A percentile compares a stretch with the other conserved stretches of the same genome.
Conservation (phyloP, 192 early-diverging fungal genomes). For the Podila horticola region DNA sequence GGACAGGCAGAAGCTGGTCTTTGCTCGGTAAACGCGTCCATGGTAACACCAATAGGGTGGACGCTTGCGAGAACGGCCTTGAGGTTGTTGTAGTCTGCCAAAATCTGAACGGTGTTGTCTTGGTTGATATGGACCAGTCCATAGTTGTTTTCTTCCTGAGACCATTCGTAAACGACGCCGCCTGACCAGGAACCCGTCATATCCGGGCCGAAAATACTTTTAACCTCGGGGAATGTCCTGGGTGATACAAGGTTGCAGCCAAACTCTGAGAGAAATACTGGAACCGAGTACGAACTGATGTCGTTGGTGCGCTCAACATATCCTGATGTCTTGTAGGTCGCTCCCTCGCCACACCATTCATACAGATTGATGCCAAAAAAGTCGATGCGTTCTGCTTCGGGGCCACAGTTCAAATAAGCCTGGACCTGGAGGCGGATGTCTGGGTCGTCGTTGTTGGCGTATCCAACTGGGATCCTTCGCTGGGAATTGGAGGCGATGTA, state of each 20-base stretch:
- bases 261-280: slow-evolving; percentile 79
- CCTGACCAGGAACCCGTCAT: slow-evolving; percentile 76
- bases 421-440: slow-evolving; percentile 71
- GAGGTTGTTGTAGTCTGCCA: slow-evolving; percentile 72
- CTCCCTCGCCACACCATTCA: slow-evolving; percentile 75
- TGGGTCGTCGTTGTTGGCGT: slow-evolving; percentile 79
- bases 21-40: slow-evolving; percentile 60
- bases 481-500: slow-evolving; percentile 61
- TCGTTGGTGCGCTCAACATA: slow-evolving; percentile 71
- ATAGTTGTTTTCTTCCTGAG: slow-evolving; percentile 79
- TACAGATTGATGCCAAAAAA: slow-evolving; percentile 83
- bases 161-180: slow-evolving; percentile 81
- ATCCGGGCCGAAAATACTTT: slow-evolving; percentile 70
- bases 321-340: slow-evolving; percentile 70
- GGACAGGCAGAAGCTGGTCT: slow-evolving; percentile 57
- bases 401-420: slow-evolving; percentile 78
- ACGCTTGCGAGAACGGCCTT: slow-evolving; percentile 62
- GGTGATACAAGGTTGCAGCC: slow-evolving; percentile 78
- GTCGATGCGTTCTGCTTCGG: slow-evolving; percentile 67
- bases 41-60: slow-evolving; percentile 65
- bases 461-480: slow-evolving; percentile 75
- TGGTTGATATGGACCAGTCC: slow-evolving; percentile 70
- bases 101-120: slow-evolving; percentile 49
- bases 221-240: slow-evolving; percentile 74
- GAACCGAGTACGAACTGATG: slow-evolving; percentile 68